Percentiles rank a stretch among this genome's conserved stretches.
Conservation (phyloP, 2,329 filamentous ascomycete genomes). For the Xylariaceae sp. region DNA sequence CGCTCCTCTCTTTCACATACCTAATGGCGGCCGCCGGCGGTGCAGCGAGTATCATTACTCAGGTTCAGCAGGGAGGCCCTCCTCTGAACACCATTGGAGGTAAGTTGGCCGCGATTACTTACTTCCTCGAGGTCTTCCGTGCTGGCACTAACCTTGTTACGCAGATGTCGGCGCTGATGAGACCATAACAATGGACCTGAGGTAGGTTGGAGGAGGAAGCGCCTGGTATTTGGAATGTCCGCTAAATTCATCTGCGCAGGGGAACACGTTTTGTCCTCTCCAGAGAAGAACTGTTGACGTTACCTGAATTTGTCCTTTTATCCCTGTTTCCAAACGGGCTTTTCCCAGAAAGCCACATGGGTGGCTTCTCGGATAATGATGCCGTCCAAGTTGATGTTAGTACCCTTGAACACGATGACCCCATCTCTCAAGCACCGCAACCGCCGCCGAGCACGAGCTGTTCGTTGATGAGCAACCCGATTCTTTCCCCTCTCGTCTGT, state of each 20-base stretch:
- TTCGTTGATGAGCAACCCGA: constrained; percentile 15
- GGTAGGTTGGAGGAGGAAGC: constrained; percentile 58
- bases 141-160: constrained; percentile 1
- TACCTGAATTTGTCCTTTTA: constrained; percentile 93
- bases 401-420: constrained; percentile 31
- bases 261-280: constrained; percentile 92
- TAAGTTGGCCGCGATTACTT: constrained; percentile 36
- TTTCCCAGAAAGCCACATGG: constrained; percentile 93
- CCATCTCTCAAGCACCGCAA: constrained; percentile 24
- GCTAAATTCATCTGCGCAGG: constrained; percentile 45
- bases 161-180: constrained; percentile 81
- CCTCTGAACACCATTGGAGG: constrained; percentile 86
- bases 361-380: constrained; percentile 85
- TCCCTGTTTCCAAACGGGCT: constrained; percentile 99
- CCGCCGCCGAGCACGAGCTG: constrained; percentile 21
- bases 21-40: constrained; percentile 97
- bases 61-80: constrained; percentile 90
- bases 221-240: too few relatives aligned
- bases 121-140: neutral
- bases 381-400: constrained; percentile 96
- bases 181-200: constrained; percentile 88
- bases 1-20: constrained; percentile 87
- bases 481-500: constrained; percentile 15
- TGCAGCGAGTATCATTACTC: constrained; percentile 97
- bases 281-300: constrained; percentile 86